These are phyloP conservation scores for Aspergillus carbonarius DNA, from an alignment of 2,329 filamentous ascomycete species.

Conservation along the genomic window DNA sequence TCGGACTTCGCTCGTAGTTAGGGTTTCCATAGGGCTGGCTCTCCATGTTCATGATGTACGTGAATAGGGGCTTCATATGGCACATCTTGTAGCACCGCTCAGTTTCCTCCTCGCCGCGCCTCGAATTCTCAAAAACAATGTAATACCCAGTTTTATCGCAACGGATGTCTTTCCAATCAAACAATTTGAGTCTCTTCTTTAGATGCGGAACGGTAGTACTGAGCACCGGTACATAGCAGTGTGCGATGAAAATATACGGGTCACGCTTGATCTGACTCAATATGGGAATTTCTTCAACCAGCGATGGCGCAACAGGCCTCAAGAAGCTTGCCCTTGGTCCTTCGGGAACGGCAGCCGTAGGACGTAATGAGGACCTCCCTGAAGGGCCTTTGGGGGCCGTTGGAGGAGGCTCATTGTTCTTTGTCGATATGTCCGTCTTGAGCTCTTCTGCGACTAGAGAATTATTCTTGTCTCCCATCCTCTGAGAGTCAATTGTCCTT, in stretches of 20 bases:
- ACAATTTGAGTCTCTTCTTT: constrained; percentile 83
- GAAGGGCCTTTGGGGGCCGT: constrained; percentile 86
- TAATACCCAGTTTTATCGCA: constrained; percentile 87
- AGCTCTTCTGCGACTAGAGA: constrained; percentile 25
- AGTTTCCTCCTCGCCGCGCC: constrained; percentile 73
- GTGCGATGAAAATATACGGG: constrained; percentile 89
- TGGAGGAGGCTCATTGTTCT: constrained; percentile 67
- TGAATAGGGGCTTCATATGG: constrained; percentile 83
- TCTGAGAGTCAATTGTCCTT: constrained; percentile 67
- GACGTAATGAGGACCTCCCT: constrained; percentile 47
- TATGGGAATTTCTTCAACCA: constrained; percentile 67
- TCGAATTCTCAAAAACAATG: constrained; percentile 80
- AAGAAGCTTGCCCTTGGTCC: constrained; percentile 40
- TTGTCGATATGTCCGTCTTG: constrained; percentile 40
- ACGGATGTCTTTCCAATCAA: constrained; percentile 75
- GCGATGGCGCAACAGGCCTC: constrained; percentile 43
- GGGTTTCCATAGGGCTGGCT: constrained; percentile 69
- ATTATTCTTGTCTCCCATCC: constrained; percentile 48
- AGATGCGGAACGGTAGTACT: constrained; percentile 83
- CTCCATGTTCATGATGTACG: constrained; percentile 89
- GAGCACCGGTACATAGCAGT: constrained; percentile 82
- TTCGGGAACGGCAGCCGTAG: constrained; percentile 33
- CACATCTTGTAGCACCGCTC: constrained; percentile 76
- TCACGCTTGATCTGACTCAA: constrained; percentile 69
- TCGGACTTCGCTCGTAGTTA: constrained; percentile 56